These are phyloP conservation scores for Arthrocladium fulminans DNA, from an alignment of 2,329 filamentous ascomycete genomes.

Conservation along the genomic window DNA sequence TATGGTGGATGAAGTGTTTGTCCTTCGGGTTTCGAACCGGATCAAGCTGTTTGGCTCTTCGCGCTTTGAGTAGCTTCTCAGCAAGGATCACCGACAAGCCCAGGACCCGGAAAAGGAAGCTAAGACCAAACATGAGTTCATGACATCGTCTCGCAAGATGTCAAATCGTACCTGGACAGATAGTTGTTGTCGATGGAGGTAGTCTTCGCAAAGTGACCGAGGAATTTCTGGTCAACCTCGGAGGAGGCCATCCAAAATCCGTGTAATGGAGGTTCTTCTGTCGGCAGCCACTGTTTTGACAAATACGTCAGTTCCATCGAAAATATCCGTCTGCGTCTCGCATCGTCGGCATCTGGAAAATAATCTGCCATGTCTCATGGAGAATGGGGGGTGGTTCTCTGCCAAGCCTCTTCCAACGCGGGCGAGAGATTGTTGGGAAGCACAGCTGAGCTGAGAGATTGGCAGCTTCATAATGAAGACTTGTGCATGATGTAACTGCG, in stretches of 20 bases:
- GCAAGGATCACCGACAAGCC: conserved; percentile 84
- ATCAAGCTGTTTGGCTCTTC: conserved; percentile 75
- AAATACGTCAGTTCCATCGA: conserved; percentile 27
- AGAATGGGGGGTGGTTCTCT: background rate
- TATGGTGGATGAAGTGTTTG: conserved; percentile 70
- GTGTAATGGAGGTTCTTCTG: conserved; percentile 27
- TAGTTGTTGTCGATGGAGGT: conserved; percentile 70
- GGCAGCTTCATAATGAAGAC: conserved; percentile 3
- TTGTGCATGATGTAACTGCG: background rate
- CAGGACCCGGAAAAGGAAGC: conserved; percentile 79
- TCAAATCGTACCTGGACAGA: conserved; percentile 49
- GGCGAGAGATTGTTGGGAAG: background rate
- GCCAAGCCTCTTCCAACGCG: conserved; percentile 4
- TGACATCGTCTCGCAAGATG: background rate
- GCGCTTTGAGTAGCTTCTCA: conserved; percentile 70
- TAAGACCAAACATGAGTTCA: conserved; percentile 14
- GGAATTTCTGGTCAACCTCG: conserved; percentile 94
- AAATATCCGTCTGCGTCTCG: background rate
- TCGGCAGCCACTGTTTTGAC: conserved; percentile 24
- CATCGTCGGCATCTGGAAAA: background rate
- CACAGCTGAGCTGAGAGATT: background rate
- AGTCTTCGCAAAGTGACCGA: conserved; percentile 76
- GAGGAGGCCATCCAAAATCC: conserved; percentile 74
- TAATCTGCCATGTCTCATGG: background rate
- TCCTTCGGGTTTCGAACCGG: conserved; percentile 67